phyloP scores from a whole-genome alignment of 345 rosid genomes.

The Eucalyptus caleyi region DNA sequence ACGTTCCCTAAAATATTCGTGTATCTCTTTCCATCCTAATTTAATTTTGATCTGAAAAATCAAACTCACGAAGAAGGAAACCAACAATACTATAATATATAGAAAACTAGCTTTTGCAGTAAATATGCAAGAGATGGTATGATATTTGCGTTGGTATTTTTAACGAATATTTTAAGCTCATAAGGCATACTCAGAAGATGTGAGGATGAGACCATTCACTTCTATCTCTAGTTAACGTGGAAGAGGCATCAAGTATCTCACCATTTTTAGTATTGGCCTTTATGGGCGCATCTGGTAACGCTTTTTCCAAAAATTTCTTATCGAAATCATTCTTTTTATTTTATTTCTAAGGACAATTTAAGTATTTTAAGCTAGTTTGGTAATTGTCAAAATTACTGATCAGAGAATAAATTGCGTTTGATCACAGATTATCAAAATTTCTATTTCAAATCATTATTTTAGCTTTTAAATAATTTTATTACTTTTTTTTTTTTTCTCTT shows the following conservation, averaged over 20 bases:
- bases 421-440: too few relatives aligned
- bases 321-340: too few relatives aligned
- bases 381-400: accelerated
- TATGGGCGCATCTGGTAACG: too few relatives aligned
- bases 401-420: too few relatives aligned
- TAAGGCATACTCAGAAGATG: neutral
- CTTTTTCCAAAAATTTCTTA: accelerated
- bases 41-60: neutral
- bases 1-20: neutral
- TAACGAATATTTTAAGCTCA: neutral
- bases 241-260: too few relatives aligned
- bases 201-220: neutral
- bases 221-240: too few relatives aligned
- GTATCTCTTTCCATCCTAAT: neutral
- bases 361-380: accelerated
- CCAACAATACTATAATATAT: neutral
- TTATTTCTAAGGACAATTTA: accelerated
- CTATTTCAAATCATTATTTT: too few relatives aligned
- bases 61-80: neutral
- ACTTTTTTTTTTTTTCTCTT: too few relatives aligned
- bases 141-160: neutral
- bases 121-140: neutral
- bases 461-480: too few relatives aligned
- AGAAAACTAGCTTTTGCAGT: neutral
- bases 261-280: neutral